phyloP scores from a whole-genome alignment of 1,284 basidiomycete species.

The Apiotrichum sp. region DNA sequence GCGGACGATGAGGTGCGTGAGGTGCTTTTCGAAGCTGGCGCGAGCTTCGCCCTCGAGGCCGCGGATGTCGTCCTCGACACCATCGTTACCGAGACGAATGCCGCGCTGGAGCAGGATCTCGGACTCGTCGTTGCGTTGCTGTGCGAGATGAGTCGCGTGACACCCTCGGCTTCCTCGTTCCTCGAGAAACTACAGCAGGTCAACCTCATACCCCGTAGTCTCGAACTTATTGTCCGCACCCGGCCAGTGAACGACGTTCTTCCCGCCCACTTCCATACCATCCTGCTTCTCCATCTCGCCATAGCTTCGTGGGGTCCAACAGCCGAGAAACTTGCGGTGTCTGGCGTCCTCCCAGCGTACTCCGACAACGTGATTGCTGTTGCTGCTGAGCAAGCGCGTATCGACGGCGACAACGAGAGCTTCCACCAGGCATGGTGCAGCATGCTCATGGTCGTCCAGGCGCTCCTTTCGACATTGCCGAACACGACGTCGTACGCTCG shows the following conservation, averaged over 20 bases:
- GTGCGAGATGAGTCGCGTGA: constrained; percentile 29
- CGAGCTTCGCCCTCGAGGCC: constrained; percentile 33
- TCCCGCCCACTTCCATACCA: constrained; percentile 61
- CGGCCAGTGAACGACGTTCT: constrained; percentile 22
- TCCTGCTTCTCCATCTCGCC: constrained; percentile 78
- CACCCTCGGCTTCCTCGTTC: constrained; percentile 52
- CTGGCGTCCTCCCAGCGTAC: constrained; percentile 73
- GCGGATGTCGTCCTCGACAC: constrained; percentile 36
- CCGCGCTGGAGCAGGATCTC: constrained; percentile 22
- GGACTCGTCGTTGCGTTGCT: constrained; percentile 34
- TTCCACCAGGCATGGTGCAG: constrained; percentile 75
- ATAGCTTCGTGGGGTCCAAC: constrained; percentile 69
- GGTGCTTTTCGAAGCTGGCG: constrained; percentile 28
- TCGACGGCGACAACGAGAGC: constrained; percentile 67
- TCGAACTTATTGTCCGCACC: constrained; percentile 65
- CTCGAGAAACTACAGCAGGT: constrained; percentile 72
- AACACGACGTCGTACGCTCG: constrained; percentile 69
- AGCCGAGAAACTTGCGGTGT: constrained; percentile 77
- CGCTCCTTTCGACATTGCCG: constrained; percentile 54
- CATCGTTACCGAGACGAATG: constrained; percentile 13
- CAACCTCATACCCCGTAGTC: constrained; percentile 67
- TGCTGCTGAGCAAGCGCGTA: constrained; percentile 64
- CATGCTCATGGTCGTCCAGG: constrained; percentile 74
- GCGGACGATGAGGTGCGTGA: constrained; percentile 16
- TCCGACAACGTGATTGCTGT: constrained; percentile 72